A percentile compares a stretch with the other conserved stretches of the same genome.
phyloP scores from a whole-genome alignment of 2,329 filamentous ascomycete genomes.

The Aspergillus sp. region DNA sequence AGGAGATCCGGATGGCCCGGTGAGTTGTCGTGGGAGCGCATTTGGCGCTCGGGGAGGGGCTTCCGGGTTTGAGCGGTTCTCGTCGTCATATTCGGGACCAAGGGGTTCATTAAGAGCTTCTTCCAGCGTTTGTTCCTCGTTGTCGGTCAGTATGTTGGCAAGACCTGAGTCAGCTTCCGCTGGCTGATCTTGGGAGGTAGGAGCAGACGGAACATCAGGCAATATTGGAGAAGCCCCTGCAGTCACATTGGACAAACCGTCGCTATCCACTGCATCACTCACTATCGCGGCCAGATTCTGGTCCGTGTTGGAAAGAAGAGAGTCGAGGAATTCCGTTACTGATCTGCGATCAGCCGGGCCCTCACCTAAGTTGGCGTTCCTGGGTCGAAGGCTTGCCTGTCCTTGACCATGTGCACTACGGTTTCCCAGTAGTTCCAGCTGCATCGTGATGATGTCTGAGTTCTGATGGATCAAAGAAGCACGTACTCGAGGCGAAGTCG shows the following conservation, averaged over 20 bases:
- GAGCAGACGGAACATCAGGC: constrained; percentile 6
- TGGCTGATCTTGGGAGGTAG: constrained; percentile 2
- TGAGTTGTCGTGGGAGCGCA: constrained; percentile 11
- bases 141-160: constrained; percentile 25
- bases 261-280: constrained; percentile 14
- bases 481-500: constrained; percentile 35
- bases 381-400: constrained; percentile 10
- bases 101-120: constrained; percentile 9
- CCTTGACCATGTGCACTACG: constrained; percentile 18
- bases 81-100: constrained; percentile 7
- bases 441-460: constrained; percentile 40
- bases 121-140: constrained; percentile 23
- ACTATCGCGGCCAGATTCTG: constrained; percentile 12
- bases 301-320: constrained; percentile 25
- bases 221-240: constrained; percentile 11
- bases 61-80: constrained; percentile 10
- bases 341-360: constrained; percentile 18
- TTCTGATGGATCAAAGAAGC: constrained; percentile 39
- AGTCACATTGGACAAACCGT: constrained; percentile 18
- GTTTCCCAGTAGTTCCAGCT: constrained; percentile 34
- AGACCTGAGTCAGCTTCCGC: constrained; percentile 7
- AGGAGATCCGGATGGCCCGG: constrained; percentile 6
- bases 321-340: constrained; percentile 31
- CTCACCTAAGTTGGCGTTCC: constrained; percentile 10
- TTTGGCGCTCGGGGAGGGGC: constrained; percentile 13